These are phyloP conservation scores for Knoxdaviesia capensis DNA, from an alignment of 2,329 filamentous ascomycete species.

Conservation along the genomic window DNA sequence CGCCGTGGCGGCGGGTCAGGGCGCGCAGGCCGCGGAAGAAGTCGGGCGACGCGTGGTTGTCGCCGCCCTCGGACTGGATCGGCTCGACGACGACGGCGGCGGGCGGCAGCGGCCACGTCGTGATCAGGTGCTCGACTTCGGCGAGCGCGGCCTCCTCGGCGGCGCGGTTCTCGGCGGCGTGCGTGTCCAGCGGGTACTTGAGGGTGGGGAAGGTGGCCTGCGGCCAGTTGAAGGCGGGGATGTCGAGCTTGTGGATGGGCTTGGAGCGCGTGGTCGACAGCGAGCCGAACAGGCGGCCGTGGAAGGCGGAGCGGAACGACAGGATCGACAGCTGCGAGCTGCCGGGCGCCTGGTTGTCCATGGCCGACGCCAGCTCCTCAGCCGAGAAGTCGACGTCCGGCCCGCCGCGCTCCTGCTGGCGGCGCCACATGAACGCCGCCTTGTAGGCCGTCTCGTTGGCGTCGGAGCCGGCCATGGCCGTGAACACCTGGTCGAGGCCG, in stretches of 20 bases:
- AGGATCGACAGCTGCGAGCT: slow-evolving; percentile 58
- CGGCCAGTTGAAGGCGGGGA: slow-evolving; percentile 76
- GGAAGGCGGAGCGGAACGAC: slow-evolving; percentile 61
- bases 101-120: slow-evolving; percentile 44
- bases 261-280: slow-evolving; percentile 66
- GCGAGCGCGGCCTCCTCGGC: slow-evolving; percentile 56
- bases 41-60: slow-evolving; percentile 60
- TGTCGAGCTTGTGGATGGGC: slow-evolving; percentile 71
- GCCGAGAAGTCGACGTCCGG: slow-evolving; percentile 48
- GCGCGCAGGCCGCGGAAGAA: slow-evolving; percentile 62
- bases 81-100: slow-evolving; percentile 61
- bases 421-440: slow-evolving; percentile 67
- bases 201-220: slow-evolving; percentile 61
- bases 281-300: slow-evolving; percentile 61
- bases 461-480: slow-evolving; percentile 58
- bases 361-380: slow-evolving; percentile 45
- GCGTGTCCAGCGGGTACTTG: slow-evolving; percentile 56
- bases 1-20: slow-evolving; percentile 47
- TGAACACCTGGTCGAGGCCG: slow-evolving; percentile 63
- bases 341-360: slow-evolving; percentile 55
- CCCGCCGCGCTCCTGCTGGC: slow-evolving; percentile 52
- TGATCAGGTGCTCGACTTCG: slow-evolving; percentile 53
- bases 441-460: slow-evolving; percentile 77
- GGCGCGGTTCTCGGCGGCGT: slow-evolving; percentile 45
- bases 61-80: slow-evolving; percentile 66